Evolutionary conservation across 2,329 filamentous ascomycete genomes (phyloP).

Genomic region (Sclerotinia trifoliorum): DNA sequence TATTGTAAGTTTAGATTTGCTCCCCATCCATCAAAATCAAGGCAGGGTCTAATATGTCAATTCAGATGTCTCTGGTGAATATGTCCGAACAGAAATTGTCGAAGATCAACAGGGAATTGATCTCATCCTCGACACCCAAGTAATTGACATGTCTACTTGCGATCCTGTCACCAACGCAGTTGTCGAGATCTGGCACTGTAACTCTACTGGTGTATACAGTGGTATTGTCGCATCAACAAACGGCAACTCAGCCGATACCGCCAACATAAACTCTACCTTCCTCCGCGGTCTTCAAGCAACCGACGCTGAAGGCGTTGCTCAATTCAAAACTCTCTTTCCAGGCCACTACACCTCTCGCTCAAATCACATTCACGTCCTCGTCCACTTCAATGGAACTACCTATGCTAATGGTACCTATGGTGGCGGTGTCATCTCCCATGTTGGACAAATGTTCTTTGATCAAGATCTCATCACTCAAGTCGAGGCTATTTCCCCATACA

Average conservation of each 20-base stretch:
- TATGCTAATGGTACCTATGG: conserved; percentile 27
- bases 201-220: conserved; percentile 44
- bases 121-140: conserved; percentile 45
- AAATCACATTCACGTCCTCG: conserved; percentile 32
- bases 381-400: conserved; percentile 44
- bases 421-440: conserved; percentile 52
- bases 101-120: conserved; percentile 43
- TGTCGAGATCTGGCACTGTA: conserved; percentile 45
- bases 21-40: neutral
- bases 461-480: conserved; percentile 55
- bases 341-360: conserved; percentile 3
- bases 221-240: conserved; percentile 44
- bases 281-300: conserved; percentile 45
- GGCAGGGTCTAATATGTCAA: neutral
- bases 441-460: conserved; percentile 65
- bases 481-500: conserved; percentile 49
- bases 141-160: conserved; percentile 45
- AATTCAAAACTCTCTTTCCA: conserved; percentile 35
- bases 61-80: conserved; percentile 42
- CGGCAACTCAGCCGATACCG: conserved; percentile 42
- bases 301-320: conserved; percentile 44
- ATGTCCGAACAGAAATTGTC: conserved; percentile 36
- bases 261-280: conserved; percentile 44
- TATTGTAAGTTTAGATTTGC: conserved; percentile 44
- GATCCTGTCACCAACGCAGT: conserved; percentile 43